Evolutionary conservation across 176 grass and related monocot genomes (phyloP).

Genomic region (Eremochloa ophiuroides): DNA sequence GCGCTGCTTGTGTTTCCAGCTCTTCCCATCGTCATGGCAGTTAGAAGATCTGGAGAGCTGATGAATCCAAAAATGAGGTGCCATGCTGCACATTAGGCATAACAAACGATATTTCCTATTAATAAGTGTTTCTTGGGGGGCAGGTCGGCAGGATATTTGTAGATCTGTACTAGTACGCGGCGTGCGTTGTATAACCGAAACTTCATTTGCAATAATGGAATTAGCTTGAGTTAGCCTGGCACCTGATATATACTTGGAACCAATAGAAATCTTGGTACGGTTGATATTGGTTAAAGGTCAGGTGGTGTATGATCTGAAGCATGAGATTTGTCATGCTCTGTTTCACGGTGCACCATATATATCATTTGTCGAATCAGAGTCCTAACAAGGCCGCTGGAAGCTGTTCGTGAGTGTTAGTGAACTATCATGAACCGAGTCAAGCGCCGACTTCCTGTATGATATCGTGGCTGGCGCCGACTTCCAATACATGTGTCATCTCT

Average conservation of each 20-base stretch:
- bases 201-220: not conserved
- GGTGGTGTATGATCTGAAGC: not conserved
- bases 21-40: not conserved
- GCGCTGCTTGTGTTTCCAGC: not conserved
- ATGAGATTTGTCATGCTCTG: not conserved
- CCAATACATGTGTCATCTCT: not conserved
- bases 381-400: not conserved
- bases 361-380: not conserved
- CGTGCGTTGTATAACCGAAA: not conserved
- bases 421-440: not conserved
- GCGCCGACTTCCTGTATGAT: not conserved
- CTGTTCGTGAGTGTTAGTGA: not conserved
- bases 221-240: not conserved
- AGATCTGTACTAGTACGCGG: not conserved
- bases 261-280: not conserved
- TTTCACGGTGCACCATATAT: not conserved
- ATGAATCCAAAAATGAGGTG: not conserved
- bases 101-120: not conserved
- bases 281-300: not conserved
- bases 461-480: not conserved
- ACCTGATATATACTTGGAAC: not conserved
- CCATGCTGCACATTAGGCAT: not conserved
- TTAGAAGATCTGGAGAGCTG: not conserved
- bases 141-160: not conserved
- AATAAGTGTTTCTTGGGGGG: not conserved